Evolutionary conservation across 306 rosid genomes (phyloP).

Genomic region (Nissolia schottii): DNA sequence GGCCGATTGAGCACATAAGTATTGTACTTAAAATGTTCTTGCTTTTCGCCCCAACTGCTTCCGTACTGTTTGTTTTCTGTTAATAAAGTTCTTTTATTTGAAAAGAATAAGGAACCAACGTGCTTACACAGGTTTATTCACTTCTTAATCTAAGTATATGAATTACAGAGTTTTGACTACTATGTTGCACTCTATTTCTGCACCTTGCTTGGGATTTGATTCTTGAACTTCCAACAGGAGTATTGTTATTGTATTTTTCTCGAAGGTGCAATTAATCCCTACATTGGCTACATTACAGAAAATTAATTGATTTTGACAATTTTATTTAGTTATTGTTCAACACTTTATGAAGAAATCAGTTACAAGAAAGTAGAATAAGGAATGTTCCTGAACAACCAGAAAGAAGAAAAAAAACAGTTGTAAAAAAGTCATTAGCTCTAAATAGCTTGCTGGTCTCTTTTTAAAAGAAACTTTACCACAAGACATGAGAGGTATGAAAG

Average conservation of each 20-base stretch:
- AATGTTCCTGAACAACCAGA: background rate
- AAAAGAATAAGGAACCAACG: background rate
- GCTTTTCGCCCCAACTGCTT: background rate
- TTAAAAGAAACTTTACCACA: background rate
- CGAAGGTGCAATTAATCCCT: background rate
- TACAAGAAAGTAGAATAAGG: background rate
- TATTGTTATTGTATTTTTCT: background rate
- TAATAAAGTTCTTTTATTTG: background rate
- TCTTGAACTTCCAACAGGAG: background rate
- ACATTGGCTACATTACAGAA: background rate
- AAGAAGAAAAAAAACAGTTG: background rate
- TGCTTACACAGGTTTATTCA: background rate
- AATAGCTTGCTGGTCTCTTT: background rate
- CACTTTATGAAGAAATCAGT: background rate
- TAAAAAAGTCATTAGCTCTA: background rate
- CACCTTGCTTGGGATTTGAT: background rate
- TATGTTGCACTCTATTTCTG: background rate
- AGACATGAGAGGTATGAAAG: background rate
- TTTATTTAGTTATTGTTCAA: slow-evolving; percentile 4
- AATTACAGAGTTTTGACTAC: background rate
- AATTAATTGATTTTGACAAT: background rate
- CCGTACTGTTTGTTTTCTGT: background rate
- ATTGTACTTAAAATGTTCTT: background rate
- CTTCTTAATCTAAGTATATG: background rate
- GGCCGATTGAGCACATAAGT: background rate